phyloP scores from a whole-genome alignment of 192 early-diverging fungal genomes.

The Rhizophagus clarus region DNA sequence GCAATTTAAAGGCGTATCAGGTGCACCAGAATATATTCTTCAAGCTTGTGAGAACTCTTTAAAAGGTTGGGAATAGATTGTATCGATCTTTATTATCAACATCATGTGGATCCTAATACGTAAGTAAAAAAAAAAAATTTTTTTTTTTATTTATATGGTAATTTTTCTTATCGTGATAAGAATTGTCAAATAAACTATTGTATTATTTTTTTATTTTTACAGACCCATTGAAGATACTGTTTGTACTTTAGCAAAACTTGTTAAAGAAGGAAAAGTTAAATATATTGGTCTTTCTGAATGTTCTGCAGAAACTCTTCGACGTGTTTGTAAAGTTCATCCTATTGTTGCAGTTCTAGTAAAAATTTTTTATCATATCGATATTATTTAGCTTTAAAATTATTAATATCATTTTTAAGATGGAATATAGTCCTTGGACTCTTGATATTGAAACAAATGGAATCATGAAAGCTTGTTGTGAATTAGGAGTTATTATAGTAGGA shows the following conservation, averaged over 20 bases:
- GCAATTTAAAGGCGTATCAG: conserved; percentile 34
- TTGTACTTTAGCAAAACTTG: conserved; percentile 42
- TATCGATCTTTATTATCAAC: conserved; percentile 45
- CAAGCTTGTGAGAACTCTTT: conserved; percentile 31
- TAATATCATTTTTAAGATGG: background rate
- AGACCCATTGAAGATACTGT: conserved; percentile 44
- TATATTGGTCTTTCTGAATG: conserved; percentile 60
- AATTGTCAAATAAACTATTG: background rate
- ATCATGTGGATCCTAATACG: conserved; percentile 40
- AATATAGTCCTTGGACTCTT: conserved; percentile 22
- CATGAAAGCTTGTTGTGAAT: conserved; percentile 68
- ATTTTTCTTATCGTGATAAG: too few species aligned
- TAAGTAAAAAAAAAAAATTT: conserved; percentile 25
- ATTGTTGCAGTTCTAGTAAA: conserved; percentile 56
- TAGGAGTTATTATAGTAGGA: conserved; percentile 72
- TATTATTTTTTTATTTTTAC: background rate
- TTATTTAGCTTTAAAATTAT: too few species aligned
- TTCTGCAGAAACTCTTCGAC: conserved; percentile 58
- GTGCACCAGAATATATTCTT: conserved; percentile 53
- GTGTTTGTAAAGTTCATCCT: conserved; percentile 69
- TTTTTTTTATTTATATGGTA: background rate
- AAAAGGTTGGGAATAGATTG: conserved; percentile 38
- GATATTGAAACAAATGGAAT: conserved; percentile 61
- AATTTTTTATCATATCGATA: background rate
- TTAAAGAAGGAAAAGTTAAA: conserved; percentile 42